Evolutionary conservation across 202 grass and related monocot genomes (phyloP).

Genomic region (Schoenoplectus tabernaemontani): DNA sequence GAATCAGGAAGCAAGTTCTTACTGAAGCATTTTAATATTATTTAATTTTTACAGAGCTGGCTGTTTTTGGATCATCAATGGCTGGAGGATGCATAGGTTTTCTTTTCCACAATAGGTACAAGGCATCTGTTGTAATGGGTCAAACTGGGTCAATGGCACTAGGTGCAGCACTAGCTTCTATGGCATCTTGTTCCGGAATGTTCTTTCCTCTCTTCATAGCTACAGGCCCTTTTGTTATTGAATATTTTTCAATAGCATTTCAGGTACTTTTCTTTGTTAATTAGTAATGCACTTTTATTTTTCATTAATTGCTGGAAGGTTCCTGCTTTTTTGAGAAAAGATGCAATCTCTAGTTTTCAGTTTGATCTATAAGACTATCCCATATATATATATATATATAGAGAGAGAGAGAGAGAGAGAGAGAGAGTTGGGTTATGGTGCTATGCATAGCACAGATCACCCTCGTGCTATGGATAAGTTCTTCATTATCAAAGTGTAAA

Average conservation of each 20-base stretch:
- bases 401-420: too few relatives aligned
- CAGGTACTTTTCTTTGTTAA: slow-evolving; percentile 41
- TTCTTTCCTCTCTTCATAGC: slow-evolving; percentile 74
- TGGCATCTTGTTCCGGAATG: slow-evolving; percentile 88
- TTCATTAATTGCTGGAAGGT: not conserved
- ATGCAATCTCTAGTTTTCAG: not conserved
- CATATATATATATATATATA: too few relatives aligned
- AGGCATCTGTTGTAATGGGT: slow-evolving; percentile 76
- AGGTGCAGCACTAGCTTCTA: slow-evolving; percentile 71
- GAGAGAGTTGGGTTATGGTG: too few relatives aligned
- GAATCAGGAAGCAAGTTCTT: not conserved
- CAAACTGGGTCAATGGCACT: slow-evolving; percentile 69
- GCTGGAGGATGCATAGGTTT: slow-evolving; percentile 79
- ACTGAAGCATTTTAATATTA: not conserved
- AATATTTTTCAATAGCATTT: slow-evolving; percentile 49
- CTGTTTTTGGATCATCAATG: slow-evolving; percentile 92
- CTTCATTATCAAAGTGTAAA: too few relatives aligned
- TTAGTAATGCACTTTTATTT: slow-evolving; percentile 24
- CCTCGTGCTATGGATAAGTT: too few relatives aligned
- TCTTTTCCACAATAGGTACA: slow-evolving; percentile 87
- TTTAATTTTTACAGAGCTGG: slow-evolving; percentile 36
- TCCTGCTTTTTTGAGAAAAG: not conserved
- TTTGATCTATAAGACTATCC: not conserved
- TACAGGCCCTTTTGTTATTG: slow-evolving; percentile 51
- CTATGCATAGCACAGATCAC: too few relatives aligned